A percentile compares a stretch with the other conserved stretches of the same genome.
Conservation (phyloP, 1,139 yeast genomes). For the Suhomyces kunorum region DNA sequence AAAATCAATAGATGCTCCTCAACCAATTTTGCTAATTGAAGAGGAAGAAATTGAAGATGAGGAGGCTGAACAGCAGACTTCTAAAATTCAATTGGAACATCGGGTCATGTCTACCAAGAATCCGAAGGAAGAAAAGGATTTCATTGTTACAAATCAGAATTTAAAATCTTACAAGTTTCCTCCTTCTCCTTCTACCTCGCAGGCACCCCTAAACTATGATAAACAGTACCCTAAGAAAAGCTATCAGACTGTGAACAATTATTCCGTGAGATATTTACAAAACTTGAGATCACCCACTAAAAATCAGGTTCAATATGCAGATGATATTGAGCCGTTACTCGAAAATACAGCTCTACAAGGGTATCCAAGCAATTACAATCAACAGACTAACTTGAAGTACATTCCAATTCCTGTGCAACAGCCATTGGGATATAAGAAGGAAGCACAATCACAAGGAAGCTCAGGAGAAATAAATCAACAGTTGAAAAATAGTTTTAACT, state of each 20-base stretch:
- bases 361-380: constrained; percentile 7
- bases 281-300: constrained; percentile 26
- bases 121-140: constrained; percentile 28
- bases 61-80: constrained; percentile 19
- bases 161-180: constrained; percentile 54
- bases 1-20: constrained; percentile 15
- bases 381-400: constrained; percentile 24
- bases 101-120: background rate
- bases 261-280: constrained; percentile 48
- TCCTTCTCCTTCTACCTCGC: constrained; percentile 33
- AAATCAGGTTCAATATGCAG: constrained; percentile 33
- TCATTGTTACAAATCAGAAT: constrained; percentile 40
- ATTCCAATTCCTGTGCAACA: constrained; percentile 48
- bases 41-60: constrained; percentile 32
- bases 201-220: background rate
- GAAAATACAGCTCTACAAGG: constrained; percentile 10
- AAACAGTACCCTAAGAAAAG: constrained; percentile 11
- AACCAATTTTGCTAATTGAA: constrained; percentile 29
- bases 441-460: constrained; percentile 7
- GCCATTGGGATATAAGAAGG: constrained; percentile 26
- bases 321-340: constrained; percentile 45
- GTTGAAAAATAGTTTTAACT: constrained; percentile 20
- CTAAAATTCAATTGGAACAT: constrained; percentile 2
- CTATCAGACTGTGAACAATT: constrained; percentile 30
- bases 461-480: constrained; percentile 10